A percentile compares a stretch with the other conserved stretches of the same genome.
These are phyloP conservation scores for Lasiosphaeria ovina DNA, from an alignment of 495 filamentous ascomycete species.

Conservation along the genomic window DNA sequence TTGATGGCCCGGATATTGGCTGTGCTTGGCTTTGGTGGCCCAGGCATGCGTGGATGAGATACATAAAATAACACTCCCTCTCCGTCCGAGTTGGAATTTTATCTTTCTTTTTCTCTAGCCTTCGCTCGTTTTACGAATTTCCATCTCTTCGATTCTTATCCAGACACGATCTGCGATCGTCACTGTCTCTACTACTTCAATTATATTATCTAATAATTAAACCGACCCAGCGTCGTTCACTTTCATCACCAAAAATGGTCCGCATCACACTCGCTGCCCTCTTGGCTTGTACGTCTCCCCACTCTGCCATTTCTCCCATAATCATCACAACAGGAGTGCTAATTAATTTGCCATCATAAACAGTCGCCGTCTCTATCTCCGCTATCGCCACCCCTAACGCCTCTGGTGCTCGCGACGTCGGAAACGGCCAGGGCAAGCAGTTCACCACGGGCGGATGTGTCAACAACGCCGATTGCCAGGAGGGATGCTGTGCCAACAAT, in stretches of 20 bases:
- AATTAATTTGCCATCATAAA: neutral
- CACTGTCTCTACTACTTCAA: too few species aligned
- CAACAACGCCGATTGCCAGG: constrained; percentile 43
- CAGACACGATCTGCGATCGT: too few species aligned
- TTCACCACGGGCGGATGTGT: constrained; percentile 53
- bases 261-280: constrained; percentile 31
- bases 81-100: too few species aligned
- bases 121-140: too few species aligned
- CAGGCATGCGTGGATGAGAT: too few species aligned
- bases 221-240: too few species aligned
- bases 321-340: neutral
- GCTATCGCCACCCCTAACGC: constrained; percentile 37
- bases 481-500: constrained; percentile 42
- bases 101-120: too few species aligned
- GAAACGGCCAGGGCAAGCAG: constrained; percentile 49
- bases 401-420: constrained; percentile 47
- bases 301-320: neutral
- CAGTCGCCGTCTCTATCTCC: constrained; percentile 32
- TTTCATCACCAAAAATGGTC: constrained; percentile 33
- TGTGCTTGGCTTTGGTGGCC: too few species aligned
- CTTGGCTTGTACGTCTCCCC: constrained; percentile 30
- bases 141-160: too few species aligned
- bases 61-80: too few species aligned
- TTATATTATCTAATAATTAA: too few species aligned
- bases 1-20: too few species aligned